Evolutionary conservation across 345 rosid species (phyloP), one percentile per base, ranked within the genome.

Genomic region (Cardamine resedifolia): DNA sequence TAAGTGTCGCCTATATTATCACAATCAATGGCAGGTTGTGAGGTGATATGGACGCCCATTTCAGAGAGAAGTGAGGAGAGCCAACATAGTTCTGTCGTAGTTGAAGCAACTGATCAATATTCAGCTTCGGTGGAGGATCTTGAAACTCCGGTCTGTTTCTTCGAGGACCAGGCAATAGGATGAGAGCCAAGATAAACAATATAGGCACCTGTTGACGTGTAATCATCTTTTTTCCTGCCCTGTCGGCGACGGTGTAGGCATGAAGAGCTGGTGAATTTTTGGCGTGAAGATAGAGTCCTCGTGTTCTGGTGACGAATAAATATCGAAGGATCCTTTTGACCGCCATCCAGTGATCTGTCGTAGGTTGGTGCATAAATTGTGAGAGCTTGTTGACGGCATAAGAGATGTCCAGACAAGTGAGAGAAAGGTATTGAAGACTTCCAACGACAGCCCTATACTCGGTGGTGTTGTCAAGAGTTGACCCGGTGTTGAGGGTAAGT

Each of bases 261-360:
- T 53, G 38, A 1, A 44, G 3, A 1, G 3, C 10, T 7, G 1
- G 21, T 16, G 10, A 0, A 1, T 44, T 44, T 1, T 2, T 7
- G 3, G 10, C 3, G 0, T 3, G 18, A 0, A 44, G 49, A 3
- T n/a, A 7, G 3, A 44, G 2, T 0, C 21, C 10, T 0, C 3
- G 1, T 2, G 21, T 6, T 0, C 7, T 6, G 2, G 18, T 16
- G 8, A 10, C 2, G 0, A 4, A 0, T 0, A 44, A 2, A 3
- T 44, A 16, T 0, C 4, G 1, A 1, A 44, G 21, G 0, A 44
- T 3, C 0, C 4, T 8, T 16, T 44, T 16, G 0, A 7, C 20
- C 2, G 49, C 4, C 0, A 4, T 0, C 49, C 21, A 44, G 16
- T 44, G 49, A 0, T 44, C 4, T 0, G 7, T 44, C 0, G 10